Evolutionary conservation across 805 yeast genomes (phyloP).

Genomic region (Ogataea trehaloabstinens): DNA sequence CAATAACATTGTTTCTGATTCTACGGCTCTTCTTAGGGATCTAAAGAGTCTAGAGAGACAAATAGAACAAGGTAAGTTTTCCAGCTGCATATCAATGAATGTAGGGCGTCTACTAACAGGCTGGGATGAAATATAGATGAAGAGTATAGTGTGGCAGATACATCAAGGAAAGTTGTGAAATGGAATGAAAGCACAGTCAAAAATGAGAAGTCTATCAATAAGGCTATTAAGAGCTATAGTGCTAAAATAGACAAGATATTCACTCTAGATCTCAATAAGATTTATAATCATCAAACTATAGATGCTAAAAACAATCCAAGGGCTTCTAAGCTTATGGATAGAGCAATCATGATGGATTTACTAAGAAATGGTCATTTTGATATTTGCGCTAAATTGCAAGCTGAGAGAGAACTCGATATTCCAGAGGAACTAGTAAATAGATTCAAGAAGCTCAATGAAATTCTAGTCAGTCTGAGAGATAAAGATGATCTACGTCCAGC

Average conservation of each 20-base stretch:
- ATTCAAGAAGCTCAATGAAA: slow-evolving; percentile 42
- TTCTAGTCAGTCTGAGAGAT: slow-evolving; percentile 35
- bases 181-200: slow-evolving; percentile 32
- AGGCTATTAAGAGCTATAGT: slow-evolving; percentile 25
- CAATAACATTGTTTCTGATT: slow-evolving; percentile 26
- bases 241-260: slow-evolving; percentile 28
- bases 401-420: slow-evolving; percentile 27
- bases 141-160: slow-evolving; percentile 4
- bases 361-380: slow-evolving; percentile 31
- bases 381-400: slow-evolving; percentile 24
- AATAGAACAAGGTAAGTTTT: slow-evolving; percentile 15
- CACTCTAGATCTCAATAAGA: slow-evolving; percentile 21
- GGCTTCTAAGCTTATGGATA: slow-evolving; percentile 18
- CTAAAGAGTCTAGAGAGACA: slow-evolving; percentile 24
- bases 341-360: slow-evolving; percentile 32
- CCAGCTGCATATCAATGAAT: too few relatives aligned
- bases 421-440: slow-evolving; percentile 31
- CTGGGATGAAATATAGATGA: slow-evolving; percentile 1
- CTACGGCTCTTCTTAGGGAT: slow-evolving; percentile 23
- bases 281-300: slow-evolving; percentile 25
- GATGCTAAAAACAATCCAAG: slow-evolving; percentile 11
- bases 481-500: slow-evolving; percentile 42
- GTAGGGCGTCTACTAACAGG: background rate
- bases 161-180: slow-evolving; percentile 8
- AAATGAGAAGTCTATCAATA: slow-evolving; percentile 27